Percentiles rank a stretch among this genome's conserved stretches.
phyloP scores from a whole-genome alignment of 805 yeast genomes.

The Candida manassasensis region DNA sequence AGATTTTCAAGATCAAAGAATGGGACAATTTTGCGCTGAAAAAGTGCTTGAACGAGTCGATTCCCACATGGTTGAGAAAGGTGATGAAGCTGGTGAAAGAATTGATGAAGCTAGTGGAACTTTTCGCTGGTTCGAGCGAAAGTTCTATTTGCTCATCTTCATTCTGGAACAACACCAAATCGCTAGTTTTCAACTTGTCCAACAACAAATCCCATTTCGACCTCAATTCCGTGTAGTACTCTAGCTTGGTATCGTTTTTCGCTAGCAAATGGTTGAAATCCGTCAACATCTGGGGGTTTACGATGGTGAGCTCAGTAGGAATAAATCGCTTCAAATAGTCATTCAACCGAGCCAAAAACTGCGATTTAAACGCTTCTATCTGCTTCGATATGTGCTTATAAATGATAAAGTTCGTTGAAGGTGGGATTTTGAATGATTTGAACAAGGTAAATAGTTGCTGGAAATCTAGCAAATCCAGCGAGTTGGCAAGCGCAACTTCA shows the following conservation, averaged over 20 bases:
- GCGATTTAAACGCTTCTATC: conserved; percentile 4
- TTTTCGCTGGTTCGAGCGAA: background rate
- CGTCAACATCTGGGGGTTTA: conserved; percentile 4
- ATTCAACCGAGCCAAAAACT: conserved; percentile 12
- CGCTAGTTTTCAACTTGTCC: conserved; percentile 1
- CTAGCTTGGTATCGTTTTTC: conserved; percentile 7
- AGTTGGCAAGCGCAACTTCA: conserved; percentile 7
- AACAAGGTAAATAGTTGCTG: conserved; percentile 8
- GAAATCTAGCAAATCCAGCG: conserved; percentile 9
- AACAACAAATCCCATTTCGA: conserved; percentile 9
- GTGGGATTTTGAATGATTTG: background rate
- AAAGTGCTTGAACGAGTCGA: conserved; percentile 19
- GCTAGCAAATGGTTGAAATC: conserved; percentile 10
- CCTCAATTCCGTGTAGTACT: conserved; percentile 3
- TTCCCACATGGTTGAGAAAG: conserved; percentile 24
- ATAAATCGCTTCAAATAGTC: conserved; percentile 14
- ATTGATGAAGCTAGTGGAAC: conserved; percentile 9
- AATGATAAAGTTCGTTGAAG: conserved; percentile 4
- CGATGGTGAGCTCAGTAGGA: conserved; percentile 16
- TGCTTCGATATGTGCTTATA: conserved; percentile 5
- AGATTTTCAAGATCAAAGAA: conserved; percentile 22
- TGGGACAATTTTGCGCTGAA: conserved; percentile 26
- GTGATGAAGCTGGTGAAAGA: conserved; percentile 24
- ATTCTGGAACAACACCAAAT: background rate
- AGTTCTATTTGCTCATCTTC: background rate